Conservation (phyloP, 441 rosid species). For the Croton setiger region DNA sequence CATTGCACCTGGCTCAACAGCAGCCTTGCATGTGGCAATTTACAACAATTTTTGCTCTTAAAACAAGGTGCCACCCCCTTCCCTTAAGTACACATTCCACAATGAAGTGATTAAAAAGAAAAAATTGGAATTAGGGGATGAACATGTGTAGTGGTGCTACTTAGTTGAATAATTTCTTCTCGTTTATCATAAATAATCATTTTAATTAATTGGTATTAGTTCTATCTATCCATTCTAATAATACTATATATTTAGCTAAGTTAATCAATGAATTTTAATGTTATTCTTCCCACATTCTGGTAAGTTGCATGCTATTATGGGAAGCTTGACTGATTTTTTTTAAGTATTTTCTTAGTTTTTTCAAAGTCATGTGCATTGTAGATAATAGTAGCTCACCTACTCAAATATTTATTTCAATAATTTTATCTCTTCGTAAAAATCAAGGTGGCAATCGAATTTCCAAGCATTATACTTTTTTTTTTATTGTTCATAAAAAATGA, state of each 20-base stretch:
- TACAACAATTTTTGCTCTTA: slow-evolving; percentile 16
- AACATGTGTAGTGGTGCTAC: slow-evolving; percentile 21
- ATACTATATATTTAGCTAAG: too few species aligned
- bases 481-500: too few species aligned
- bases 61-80: slow-evolving; percentile 47
- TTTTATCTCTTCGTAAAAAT: too few species aligned
- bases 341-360: too few species aligned
- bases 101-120: not conserved
- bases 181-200: slow-evolving; percentile 13
- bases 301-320: not conserved
- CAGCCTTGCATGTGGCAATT: slow-evolving; percentile 41
- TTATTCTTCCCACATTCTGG: slow-evolving; percentile 22
- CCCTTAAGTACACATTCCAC: slow-evolving; percentile 10
- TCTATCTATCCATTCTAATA: not conserved
- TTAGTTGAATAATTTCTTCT: slow-evolving; percentile 5
- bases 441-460: too few species aligned
- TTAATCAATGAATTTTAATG: slow-evolving; percentile 4
- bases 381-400: slow-evolving; percentile 11
- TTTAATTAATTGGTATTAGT: slow-evolving; percentile 2
- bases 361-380: slow-evolving; percentile 1
- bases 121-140: slow-evolving; percentile 19
- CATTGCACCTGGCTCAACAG: slow-evolving; percentile 53
- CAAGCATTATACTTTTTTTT: too few species aligned
- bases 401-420: not conserved
- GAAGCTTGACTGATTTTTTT: too few species aligned